Evolutionary conservation across 2,329 filamentous ascomycete species (phyloP).

Genomic region (Arthrinium phaeospermum): DNA sequence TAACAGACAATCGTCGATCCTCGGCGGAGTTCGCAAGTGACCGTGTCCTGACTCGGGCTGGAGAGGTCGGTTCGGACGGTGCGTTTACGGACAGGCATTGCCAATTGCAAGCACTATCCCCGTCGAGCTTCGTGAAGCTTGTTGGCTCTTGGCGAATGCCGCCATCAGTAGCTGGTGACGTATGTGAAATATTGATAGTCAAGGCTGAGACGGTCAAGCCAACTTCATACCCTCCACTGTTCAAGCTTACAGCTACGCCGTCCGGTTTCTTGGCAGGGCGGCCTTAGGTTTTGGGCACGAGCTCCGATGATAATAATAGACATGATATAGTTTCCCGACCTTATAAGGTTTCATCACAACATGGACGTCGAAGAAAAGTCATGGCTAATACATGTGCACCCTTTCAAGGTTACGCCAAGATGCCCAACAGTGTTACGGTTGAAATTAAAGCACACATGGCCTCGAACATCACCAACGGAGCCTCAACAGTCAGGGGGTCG

Average conservation of each 20-base stretch:
- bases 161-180: not conserved
- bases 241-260: not conserved
- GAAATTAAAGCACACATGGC: not conserved
- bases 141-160: not conserved
- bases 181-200: not conserved
- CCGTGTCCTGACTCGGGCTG: not conserved
- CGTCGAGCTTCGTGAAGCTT: constrained; percentile 2
- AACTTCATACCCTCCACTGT: not conserved
- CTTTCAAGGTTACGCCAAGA: constrained; percentile 8
- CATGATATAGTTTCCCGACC: not conserved
- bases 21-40: not conserved
- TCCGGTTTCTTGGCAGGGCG: constrained; percentile 3
- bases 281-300: not conserved
- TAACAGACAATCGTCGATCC: not conserved
- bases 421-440: not conserved
- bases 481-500: not conserved
- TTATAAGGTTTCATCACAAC: not conserved
- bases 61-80: not conserved
- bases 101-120: not conserved
- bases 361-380: not conserved
- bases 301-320: constrained; percentile 8
- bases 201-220: not conserved
- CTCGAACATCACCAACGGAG: not conserved
- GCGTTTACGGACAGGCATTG: not conserved
- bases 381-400: not conserved